A percentile compares a stretch with the other conserved stretches of the same genome.
Evolutionary conservation across 2,329 filamentous ascomycete genomes (phyloP).

Genomic region (Alternaria sp.): DNA sequence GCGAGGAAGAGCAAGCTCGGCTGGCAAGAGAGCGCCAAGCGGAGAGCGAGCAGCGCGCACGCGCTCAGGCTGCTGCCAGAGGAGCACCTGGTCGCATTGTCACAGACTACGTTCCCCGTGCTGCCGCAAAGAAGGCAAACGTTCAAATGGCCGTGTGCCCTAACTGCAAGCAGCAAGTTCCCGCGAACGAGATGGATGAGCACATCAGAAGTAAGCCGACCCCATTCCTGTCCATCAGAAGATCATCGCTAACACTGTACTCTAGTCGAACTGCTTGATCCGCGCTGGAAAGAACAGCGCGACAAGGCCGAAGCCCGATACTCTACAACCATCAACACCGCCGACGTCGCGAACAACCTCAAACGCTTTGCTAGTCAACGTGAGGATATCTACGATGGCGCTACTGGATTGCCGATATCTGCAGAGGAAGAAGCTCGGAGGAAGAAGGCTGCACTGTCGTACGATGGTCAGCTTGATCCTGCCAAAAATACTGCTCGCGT

Average conservation of each 20-base stretch:
- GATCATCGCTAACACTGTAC: conserved; percentile 45
- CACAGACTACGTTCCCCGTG: conserved; percentile 88
- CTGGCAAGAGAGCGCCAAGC: conserved; percentile 50
- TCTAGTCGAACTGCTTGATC: conserved; percentile 85
- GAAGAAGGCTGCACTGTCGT: conserved; percentile 75
- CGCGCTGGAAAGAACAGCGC: conserved; percentile 94
- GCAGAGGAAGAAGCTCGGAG: conserved; percentile 76
- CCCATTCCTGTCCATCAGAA: neutral
- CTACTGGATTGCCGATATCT: conserved; percentile 70
- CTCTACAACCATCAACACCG: conserved; percentile 83
- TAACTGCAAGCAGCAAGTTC: conserved; percentile 90
- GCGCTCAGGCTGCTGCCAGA: conserved; percentile 79
- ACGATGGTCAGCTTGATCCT: conserved; percentile 67
- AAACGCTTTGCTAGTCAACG: conserved; percentile 93
- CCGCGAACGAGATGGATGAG: conserved; percentile 83
- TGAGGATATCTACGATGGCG: conserved; percentile 81
- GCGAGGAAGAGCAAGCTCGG: conserved; percentile 48
- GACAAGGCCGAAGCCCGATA: conserved; percentile 85
- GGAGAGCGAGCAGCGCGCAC: conserved; percentile 69
- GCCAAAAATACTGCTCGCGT: conserved; percentile 61
- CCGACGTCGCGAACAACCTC: conserved; percentile 89
- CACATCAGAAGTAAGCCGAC: conserved; percentile 81
- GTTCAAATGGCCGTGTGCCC: conserved; percentile 79
- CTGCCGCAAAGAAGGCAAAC: conserved; percentile 71
- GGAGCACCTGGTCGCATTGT: conserved; percentile 77